Percentiles rank a stretch among this genome's conserved stretches.
These are phyloP conservation scores for Termitomyces sp. DNA, from an alignment of 768 basidiomycete species.

Conservation along the genomic window DNA sequence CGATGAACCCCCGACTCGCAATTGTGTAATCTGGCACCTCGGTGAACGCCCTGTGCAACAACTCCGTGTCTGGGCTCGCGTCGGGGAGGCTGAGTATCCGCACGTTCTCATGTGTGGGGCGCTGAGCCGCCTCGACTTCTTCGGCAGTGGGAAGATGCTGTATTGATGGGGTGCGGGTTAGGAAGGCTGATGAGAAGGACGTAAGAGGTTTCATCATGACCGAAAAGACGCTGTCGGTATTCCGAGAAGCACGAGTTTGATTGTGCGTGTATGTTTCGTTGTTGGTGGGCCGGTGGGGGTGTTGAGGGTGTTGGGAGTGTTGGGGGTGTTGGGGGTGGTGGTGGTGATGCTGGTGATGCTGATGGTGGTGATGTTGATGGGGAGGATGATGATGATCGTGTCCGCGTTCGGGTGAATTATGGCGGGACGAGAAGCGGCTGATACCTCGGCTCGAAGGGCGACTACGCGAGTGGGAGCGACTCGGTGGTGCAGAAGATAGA, in stretches of 20 bases:
- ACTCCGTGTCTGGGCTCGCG: slow-evolving; percentile 16
- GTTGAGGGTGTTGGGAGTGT: too few relatives aligned
- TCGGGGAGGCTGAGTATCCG: slow-evolving; percentile 13
- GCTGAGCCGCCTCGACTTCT: slow-evolving; percentile 12
- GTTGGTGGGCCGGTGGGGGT: slow-evolving; percentile 11
- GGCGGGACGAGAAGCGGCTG: slow-evolving; percentile 31
- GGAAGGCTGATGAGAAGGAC: slow-evolving; percentile 37
- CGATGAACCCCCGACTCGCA: slow-evolving; percentile 83
- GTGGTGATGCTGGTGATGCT: slow-evolving; percentile 6
- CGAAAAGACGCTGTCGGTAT: slow-evolving; percentile 44
- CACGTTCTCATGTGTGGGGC: slow-evolving; percentile 7
- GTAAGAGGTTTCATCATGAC: slow-evolving; percentile 61
- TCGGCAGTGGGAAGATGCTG: not conserved
- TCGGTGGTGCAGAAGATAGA: slow-evolving; percentile 19
- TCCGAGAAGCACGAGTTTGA: slow-evolving; percentile 40
- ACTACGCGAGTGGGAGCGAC: slow-evolving; percentile 18
- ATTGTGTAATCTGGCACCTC: slow-evolving; percentile 84
- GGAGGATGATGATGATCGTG: slow-evolving; percentile 1
- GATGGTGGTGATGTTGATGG: slow-evolving; percentile 8
- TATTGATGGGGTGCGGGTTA: slow-evolving; percentile 9
- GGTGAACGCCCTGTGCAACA: slow-evolving; percentile 60
- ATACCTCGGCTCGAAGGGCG: slow-evolving; percentile 5
- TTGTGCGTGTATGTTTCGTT: slow-evolving; percentile 50
- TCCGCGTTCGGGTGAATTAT: slow-evolving; percentile 52
- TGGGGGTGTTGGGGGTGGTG: too few relatives aligned